A percentile compares a stretch with the other conserved stretches of the same genome.
phyloP scores from a whole-genome alignment of 305 asterid genomes.

The Andrographis paniculata region DNA sequence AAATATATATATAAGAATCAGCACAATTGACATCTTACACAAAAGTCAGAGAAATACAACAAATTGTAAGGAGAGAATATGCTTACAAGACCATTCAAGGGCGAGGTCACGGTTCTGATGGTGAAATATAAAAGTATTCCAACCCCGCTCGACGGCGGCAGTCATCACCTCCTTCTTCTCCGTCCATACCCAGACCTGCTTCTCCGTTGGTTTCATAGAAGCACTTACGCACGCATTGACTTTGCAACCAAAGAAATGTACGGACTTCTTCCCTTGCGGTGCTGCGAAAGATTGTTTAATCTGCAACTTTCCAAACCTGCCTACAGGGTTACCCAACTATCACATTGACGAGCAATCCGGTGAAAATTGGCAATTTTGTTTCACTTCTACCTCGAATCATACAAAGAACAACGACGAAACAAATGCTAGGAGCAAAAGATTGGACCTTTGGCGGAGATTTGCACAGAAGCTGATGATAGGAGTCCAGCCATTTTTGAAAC shows the following conservation, averaged over 20 bases:
- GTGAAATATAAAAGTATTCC: slow-evolving; percentile 65
- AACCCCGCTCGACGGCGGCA: slow-evolving; percentile 78
- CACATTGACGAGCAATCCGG: slow-evolving; percentile 13
- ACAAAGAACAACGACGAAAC: slow-evolving; percentile 5
- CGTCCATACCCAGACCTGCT: slow-evolving; percentile 82
- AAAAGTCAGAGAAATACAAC: neutral
- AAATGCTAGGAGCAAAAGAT: slow-evolving; percentile 3
- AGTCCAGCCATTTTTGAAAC: slow-evolving; percentile 24
- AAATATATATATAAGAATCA: neutral
- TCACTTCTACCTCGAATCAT: neutral
- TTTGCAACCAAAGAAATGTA: slow-evolving; percentile 12
- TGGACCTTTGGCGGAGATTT: slow-evolving; percentile 23
- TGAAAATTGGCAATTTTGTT: slow-evolving; percentile 3
- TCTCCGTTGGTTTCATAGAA: slow-evolving; percentile 25
- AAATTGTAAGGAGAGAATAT: neutral
- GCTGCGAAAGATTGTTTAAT: slow-evolving; percentile 19
- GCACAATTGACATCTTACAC: neutral
- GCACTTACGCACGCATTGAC: slow-evolving; percentile 25
- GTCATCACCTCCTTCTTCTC: slow-evolving; percentile 83
- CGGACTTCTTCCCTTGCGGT: slow-evolving; percentile 6
- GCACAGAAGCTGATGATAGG: slow-evolving; percentile 24
- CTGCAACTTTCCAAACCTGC: slow-evolving; percentile 35
- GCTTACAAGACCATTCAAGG: slow-evolving; percentile 69
- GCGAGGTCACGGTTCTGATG: slow-evolving; percentile 50
- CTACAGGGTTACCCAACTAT: slow-evolving; percentile 21